Evolutionary conservation across 306 rosid genomes (phyloP).

Genomic region (Cicer yamashitae): DNA sequence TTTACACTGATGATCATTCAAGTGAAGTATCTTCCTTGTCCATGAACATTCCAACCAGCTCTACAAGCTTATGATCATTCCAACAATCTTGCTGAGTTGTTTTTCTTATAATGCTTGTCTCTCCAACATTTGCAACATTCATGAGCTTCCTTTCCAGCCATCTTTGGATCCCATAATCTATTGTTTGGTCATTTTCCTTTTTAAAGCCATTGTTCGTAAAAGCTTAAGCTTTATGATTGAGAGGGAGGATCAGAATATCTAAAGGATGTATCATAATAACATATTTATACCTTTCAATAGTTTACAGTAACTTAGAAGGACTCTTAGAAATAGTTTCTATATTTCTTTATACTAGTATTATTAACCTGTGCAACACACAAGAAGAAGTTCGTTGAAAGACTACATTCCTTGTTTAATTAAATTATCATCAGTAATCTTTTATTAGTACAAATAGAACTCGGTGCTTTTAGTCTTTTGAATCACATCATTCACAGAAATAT

Average conservation of each 20-base stretch:
- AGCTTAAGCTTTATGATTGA: neutral
- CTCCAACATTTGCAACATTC: neutral
- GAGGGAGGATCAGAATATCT: neutral
- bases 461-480: conserved; percentile 24
- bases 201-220: neutral
- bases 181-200: neutral
- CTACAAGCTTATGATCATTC: neutral
- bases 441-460: neutral
- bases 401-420: neutral
- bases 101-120: neutral
- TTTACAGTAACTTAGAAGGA: neutral
- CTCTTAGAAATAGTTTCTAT: neutral
- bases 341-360: neutral
- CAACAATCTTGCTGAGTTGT: neutral
- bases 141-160: neutral
- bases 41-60: neutral
- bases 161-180: neutral
- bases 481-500: conserved; percentile 7
- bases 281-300: neutral
- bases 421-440: neutral
- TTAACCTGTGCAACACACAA: too few relatives aligned
- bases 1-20: neutral
- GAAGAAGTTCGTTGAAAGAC: too few relatives aligned
- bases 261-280: neutral
- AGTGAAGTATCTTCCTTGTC: neutral